Base-by-base conservation (phyloP, 768 basidiomycete species). In the Pholiota molesta region DNA sequence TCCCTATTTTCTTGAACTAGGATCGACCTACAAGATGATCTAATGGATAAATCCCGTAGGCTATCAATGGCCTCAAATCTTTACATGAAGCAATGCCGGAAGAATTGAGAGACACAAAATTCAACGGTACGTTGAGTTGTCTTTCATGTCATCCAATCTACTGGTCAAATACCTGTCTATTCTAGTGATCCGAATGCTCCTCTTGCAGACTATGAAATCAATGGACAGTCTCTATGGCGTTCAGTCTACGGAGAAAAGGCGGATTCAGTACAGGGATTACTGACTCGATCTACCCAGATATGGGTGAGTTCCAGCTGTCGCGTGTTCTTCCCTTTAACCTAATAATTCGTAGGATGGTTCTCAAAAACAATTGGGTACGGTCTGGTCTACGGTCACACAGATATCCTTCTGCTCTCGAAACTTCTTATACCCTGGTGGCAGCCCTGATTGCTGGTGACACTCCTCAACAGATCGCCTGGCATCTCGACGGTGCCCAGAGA, bases 381-480 rank as follows among this genome's bases (percentile, higher is more conserved):
- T 0, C 71, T 81, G 28, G 77, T 74, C 5, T 90, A 90, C 60
- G 79, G 81, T 1, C 80, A 79, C 54, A 77, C 77, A 23, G 77
- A 78, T 0, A 74, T 82, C 21, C 70, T 86, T 78, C 83, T 0
- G 73, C 77, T 2, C 67, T 82, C 42, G 87, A 90, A 68, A 84
- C 86, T 1, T 84, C 86, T 2, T 90, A 82, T 68, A 77, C 81
- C 14, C 72, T 89, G 65, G 82, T 88, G n/a, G 80, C 87, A 13
- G 81, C 86, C 0, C 79, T 89, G 51, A 83, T 90, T 67, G 81
- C 85, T 3, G 78, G 76, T 59, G 87, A 90, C 68, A 82, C 86
- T 35, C 86, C 88, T 0, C 81, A 77, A 40, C 89, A 90, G 67
- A 83, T 86, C 31, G 73, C 64, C n/a, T 90, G 89, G 88, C 89